Evolutionary conservation across 805 yeast species (phyloP).

Genomic region (Suhomyces tanzawaensis): DNA sequence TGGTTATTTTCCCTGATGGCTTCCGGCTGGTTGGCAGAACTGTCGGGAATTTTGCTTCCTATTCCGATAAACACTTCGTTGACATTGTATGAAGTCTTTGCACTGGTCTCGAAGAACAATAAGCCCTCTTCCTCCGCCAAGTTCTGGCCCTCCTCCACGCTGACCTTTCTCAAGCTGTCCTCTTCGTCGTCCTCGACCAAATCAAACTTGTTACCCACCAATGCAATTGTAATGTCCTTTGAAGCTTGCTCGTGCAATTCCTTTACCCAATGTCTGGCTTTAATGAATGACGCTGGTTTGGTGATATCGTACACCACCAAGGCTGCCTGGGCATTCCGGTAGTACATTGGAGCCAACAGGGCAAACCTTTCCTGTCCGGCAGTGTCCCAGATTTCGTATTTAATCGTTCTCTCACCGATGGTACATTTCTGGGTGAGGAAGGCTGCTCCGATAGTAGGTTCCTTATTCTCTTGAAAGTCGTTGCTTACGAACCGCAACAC

Average conservation of each 20-base stretch:
- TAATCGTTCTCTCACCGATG: conserved; percentile 80
- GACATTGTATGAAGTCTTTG: conserved; percentile 85
- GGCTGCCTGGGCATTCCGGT: conserved; percentile 96
- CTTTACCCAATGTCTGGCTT: conserved; percentile 96
- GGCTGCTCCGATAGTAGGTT: conserved; percentile 98
- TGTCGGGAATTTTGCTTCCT: conserved; percentile 77
- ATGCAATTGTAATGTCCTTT: conserved; percentile 87
- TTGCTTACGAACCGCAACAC: conserved; percentile 91
- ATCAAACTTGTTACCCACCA: conserved; percentile 92
- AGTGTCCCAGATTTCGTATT: conserved; percentile 94
- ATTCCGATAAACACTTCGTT: conserved; percentile 88
- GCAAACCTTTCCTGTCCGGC: conserved; percentile 99
- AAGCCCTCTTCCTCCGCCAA: conserved; percentile 90
- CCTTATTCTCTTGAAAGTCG: conserved; percentile 96
- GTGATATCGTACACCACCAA: conserved; percentile 94
- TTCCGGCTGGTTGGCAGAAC: conserved; percentile 8
- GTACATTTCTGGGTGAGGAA: conserved; percentile 91
- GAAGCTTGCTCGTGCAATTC: conserved; percentile 94
- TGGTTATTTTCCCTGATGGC: conserved; percentile 11
- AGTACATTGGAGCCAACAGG: conserved; percentile 93
- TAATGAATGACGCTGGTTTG: conserved; percentile 89
- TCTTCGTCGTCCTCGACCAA: conserved; percentile 54
- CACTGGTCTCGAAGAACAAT: conserved; percentile 90
- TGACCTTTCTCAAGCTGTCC: conserved; percentile 65
- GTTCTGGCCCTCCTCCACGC: conserved; percentile 79